A percentile compares a stretch with the other conserved stretches of the same genome.
These are phyloP conservation scores for Claviceps cyperi DNA, from an alignment of 2,329 filamentous ascomycete genomes.

Conservation along the genomic window DNA sequence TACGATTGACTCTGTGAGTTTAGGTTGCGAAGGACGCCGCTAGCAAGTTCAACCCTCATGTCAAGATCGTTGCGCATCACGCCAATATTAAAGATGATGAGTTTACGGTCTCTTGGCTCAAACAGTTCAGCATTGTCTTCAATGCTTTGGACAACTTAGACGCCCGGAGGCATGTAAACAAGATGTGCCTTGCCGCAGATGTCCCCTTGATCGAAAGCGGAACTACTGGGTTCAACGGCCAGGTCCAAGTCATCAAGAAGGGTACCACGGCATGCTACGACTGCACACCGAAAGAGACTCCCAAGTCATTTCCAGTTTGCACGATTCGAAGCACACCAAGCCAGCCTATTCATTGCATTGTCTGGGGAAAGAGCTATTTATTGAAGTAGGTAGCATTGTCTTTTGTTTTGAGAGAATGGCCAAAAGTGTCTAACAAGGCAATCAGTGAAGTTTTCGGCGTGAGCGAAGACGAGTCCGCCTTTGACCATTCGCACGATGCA, in stretches of 20 bases:
- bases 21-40: constrained; percentile 89
- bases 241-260: constrained; percentile 93
- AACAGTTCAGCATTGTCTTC: constrained; percentile 72
- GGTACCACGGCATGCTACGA: constrained; percentile 91
- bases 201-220: constrained; percentile 91
- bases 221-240: constrained; percentile 93
- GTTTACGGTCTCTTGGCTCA: constrained; percentile 84
- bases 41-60: constrained; percentile 74
- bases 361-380: constrained; percentile 95
- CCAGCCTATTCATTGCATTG: constrained; percentile 95
- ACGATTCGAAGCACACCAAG: constrained; percentile 94
- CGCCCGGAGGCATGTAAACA: constrained; percentile 86
- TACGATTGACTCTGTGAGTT: constrained; percentile 7
- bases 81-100: constrained; percentile 84
- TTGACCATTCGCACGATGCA: constrained; percentile 66
- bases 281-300: constrained; percentile 76
- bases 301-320: constrained; percentile 89
- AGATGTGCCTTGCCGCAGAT: constrained; percentile 87
- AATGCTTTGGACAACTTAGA: constrained; percentile 96
- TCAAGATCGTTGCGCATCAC: constrained; percentile 77
- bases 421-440: not conserved
- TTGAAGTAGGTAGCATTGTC: constrained; percentile 43
- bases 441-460: constrained; percentile 68
- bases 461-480: constrained; percentile 70
- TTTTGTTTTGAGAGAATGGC: not conserved